Evolutionary conservation across 495 filamentous ascomycete genomes (phyloP).

Genomic region (Filosporella fistucella): DNA sequence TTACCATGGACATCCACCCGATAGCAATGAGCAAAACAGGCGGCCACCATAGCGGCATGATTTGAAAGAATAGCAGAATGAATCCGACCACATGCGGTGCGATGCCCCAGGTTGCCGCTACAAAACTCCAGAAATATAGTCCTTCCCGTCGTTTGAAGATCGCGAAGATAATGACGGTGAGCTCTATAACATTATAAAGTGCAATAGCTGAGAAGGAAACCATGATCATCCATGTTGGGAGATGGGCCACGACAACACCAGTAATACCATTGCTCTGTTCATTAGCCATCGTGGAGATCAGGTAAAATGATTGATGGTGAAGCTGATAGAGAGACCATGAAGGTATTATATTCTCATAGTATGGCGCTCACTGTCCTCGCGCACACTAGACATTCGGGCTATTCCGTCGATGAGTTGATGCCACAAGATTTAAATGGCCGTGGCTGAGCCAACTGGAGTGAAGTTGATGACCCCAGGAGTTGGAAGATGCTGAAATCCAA

Average conservation of each 20-base stretch:
- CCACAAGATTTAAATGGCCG: no score
- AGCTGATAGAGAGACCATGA: no score
- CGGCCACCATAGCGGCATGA: slow-evolving; percentile 35
- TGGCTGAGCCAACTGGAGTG: no score
- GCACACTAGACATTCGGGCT: no score
- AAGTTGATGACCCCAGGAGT: no score
- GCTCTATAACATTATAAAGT: slow-evolving; percentile 41
- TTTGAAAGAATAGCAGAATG: slow-evolving; percentile 53
- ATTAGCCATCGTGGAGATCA: slow-evolving; percentile 1
- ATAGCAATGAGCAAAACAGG: slow-evolving; percentile 39
- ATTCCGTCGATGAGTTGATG: no score
- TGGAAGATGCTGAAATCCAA: no score
- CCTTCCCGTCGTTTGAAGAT: slow-evolving; percentile 33
- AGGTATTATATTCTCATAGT: no score
- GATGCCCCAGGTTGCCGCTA: slow-evolving; percentile 43
- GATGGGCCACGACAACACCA: slow-evolving; percentile 7
- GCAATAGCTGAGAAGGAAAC: slow-evolving; percentile 33
- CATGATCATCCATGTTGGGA: slow-evolving; percentile 34
- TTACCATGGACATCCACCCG: slow-evolving; percentile 63
- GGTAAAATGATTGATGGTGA: no score
- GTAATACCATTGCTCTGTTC: slow-evolving; percentile 8
- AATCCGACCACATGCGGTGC: slow-evolving; percentile 57
- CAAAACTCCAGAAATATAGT: slow-evolving; percentile 42
- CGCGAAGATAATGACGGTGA: slow-evolving; percentile 32
- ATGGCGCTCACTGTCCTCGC: no score